Evolutionary conservation across 352 stramenopile species (phyloP), one percentile per base, ranked within the genome.

Genomic region (Globisporangium sylvaticum): DNA sequence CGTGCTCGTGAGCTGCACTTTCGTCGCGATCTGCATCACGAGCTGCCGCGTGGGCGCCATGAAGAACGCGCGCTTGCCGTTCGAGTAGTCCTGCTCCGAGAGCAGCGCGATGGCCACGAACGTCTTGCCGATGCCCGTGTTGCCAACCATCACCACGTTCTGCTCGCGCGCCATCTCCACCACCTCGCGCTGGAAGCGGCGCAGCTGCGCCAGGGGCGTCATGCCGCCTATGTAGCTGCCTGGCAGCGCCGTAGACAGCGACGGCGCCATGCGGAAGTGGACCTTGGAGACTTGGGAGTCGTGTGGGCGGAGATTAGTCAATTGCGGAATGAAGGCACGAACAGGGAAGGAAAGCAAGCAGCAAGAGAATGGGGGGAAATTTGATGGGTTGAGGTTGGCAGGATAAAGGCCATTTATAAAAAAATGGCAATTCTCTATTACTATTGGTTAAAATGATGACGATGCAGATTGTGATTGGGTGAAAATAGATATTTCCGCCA

Each of bases 121-220:
- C 8, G 87, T 95, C 79, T 95, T 95, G 62, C 87, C 87, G 68
- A 94, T 95, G 62, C 87, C 87, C 55, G 87, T 95, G 50, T 82
- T 78, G 8, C 85, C 85, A 48, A 95, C 85, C 82, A 95, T 90
- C 60, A 95, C 84, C 29, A 95, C 82, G 64, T 95, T 95, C 65
- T 78, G 72, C 66, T 84, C 74, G 46, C 85, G 85, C 58, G 83
- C 87, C 25, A 82, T 67, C 77, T 84, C 80, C 61, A 95, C 66
- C 31, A 92, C 71, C 57, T 92, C 75, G 58, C 71, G 71, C 73
- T 95, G 87, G 69, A 92, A 95, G 37, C 62, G 67, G 60, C 87
- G 87, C 48, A 95, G 72, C 78, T 62, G 58, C 37, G 37, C 31
- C 48, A 95, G 72, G 74, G 54, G 58, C 27, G 27, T 46, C 64